Base-by-base conservation (phyloP, 2,329 filamentous ascomycete species). In the Chalara sp. region DNA sequence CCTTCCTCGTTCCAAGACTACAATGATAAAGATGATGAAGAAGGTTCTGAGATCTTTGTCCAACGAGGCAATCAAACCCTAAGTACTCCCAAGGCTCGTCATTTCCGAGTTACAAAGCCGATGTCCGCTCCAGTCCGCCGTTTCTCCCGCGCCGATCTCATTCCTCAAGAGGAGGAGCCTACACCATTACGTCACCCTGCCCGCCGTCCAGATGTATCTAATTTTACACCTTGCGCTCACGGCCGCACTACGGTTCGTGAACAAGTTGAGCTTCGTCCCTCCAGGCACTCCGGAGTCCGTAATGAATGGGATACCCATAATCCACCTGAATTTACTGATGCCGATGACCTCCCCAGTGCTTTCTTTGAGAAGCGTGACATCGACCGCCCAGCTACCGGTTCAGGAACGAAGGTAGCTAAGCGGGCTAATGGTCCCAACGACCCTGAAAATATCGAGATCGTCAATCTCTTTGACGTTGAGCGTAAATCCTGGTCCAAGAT, bases 401-500 rank as follows among this genome's bases (percentile, higher is more conserved):
- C 21, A 21, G 21, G 21, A 21, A 21, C 21, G 21, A 21, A 21
- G 21, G 21, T 21, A 21, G 21, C 21, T 21, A 60, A 60, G 49
- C 52, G 63, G 32, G 60, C 55, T 32, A 60, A 58, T 35, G 64
- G 63, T 6, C 62, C 58, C 1, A 65, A 58, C 28, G 63, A 66
- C 32, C 64, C 64, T 0, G 63, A 64, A 40, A 66, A 66, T 13
- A 57, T 66, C 8, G 44, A 28, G 1, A 65, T 66, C 37, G 60
- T 66, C 49, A 59, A 66, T 12, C 39, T 63, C 48, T 55, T 57
- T 12, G 64, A 66, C 21, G 53, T 50, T 5, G 44, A 56, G 3
- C 44, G 46, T 8, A 28, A 54, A 30, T 39, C 41, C 5, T 66
- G 62, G 13, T n/a, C 31, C 0, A 47, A 63, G 2, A 63, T 66